phyloP scores from a whole-genome alignment of 2,329 filamentous ascomycete species.

The Pyrenophora teres region DNA sequence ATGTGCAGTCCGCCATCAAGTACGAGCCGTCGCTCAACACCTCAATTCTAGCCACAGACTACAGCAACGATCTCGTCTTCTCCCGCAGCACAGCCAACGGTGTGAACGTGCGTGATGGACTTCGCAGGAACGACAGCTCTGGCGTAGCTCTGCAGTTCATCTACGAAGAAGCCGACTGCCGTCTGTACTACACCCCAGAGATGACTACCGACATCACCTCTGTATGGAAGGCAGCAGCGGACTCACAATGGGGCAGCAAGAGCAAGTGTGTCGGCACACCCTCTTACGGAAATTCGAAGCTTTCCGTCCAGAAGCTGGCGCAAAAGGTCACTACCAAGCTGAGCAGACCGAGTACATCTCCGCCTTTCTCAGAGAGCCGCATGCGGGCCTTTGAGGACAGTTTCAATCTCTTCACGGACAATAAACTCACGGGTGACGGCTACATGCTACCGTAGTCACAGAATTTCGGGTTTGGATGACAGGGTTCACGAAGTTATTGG shows the following conservation, averaged over 20 bases:
- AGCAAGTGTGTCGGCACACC: conserved; percentile 39
- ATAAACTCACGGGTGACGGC: conserved; percentile 34
- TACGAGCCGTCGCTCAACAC: conserved; percentile 31
- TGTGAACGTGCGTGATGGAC: conserved; percentile 46
- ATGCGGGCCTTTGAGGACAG: conserved; percentile 33
- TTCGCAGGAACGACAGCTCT: conserved; percentile 37
- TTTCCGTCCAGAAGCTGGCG: conserved; percentile 5
- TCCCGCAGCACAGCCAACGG: conserved; percentile 29
- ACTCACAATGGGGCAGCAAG: conserved; percentile 41
- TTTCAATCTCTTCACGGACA: conserved; percentile 38
- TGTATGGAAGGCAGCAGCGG: conserved; percentile 47
- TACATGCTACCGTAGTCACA: conserved; percentile 41
- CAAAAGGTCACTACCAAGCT: conserved; percentile 32
- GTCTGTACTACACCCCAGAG: conserved; percentile 49
- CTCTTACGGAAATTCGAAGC: conserved; percentile 27
- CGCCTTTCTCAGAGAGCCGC: conserved; percentile 22
- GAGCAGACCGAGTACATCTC: conserved; percentile 17
- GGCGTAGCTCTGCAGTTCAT: conserved; percentile 46
- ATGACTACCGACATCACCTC: conserved; percentile 48
- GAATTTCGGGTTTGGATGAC: too few species aligned
- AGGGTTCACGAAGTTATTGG: too few species aligned
- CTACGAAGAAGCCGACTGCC: conserved; percentile 48
- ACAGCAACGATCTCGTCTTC: conserved; percentile 33
- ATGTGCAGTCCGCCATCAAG: conserved; percentile 27
- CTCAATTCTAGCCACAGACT: conserved; percentile 34